Base-by-base conservation (phyloP, 139 green algal genomes). In the Chlorella vulgaris region DNA sequence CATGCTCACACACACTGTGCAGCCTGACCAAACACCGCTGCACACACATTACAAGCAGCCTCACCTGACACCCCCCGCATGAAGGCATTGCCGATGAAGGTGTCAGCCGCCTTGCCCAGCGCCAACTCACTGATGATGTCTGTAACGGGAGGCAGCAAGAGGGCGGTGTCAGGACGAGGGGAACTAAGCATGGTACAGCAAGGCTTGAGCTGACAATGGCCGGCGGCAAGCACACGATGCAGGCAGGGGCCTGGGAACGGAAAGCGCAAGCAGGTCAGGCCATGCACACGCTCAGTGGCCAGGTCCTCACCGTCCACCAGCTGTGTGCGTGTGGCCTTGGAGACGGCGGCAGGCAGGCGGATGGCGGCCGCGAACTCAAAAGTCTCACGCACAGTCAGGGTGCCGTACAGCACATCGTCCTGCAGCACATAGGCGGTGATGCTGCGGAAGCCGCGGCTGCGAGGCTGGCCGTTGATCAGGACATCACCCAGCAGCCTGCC, bases 381-480 rank as follows among this genome's bases (percentile, higher is more conserved):
- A 8, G 91, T 95, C 88, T 95, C 91, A 7, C 83, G 81, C 24
- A 91, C 86, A 0, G 91, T 94, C 28, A 91, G 83, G 31, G 85
- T 88, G 22, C 69, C 38, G 36, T 94, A 94, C 18, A 95, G 84
- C 19, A 84, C 78, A 50, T 95, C 91, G 53, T 95, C 91, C 81
- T 88, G 76, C 65, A 78, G 28, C 26, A 71, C 75, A 24, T 84
- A 79, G 35, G 69, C 73, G 38, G 51, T 74, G 61, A 83, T 77
- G 67, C 50, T 61, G 15, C 38, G 29, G 80, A 84, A 82, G 51
- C 61, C 66, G 29, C 47, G 43, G 33, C 36, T 28, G 75, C 76
- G 43, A 0, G 60, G 50, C 70, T 24, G 21, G 29, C 84, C 84
- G 22, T 88, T 88, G 19, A 88, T 74, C 63, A 85, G 66, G 29